Base-by-base conservation (phyloP, 306 rosid species). In the Macrotyloma uniflorum region DNA sequence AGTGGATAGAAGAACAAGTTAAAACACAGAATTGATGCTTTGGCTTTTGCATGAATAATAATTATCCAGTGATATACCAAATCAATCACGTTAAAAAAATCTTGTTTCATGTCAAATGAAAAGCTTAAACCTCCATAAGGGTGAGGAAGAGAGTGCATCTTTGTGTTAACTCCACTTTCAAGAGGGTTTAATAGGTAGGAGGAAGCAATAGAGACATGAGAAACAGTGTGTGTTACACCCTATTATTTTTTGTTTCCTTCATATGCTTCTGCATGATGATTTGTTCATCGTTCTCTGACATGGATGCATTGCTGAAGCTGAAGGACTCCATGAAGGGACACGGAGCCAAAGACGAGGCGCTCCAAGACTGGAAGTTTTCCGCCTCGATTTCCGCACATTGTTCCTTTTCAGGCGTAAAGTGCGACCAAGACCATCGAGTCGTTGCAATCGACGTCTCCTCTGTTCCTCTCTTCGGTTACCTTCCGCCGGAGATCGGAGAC, bases 401-500 rank as follows among this genome's bases (percentile, higher is more conserved):
- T 47, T 62, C 70, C 0, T 91, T 94, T 67, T 78, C 94, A 1
- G 96, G 96, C 0, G 86, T 91, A 8, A 63, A 53, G 0, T 94
- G 98, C 40, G 86, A 90, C 49, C 26, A 15, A 0, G 74, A 80
- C 6, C 76, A 45, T 1, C 83, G 93, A 5, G 98, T 89, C 0
- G 38, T 78, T 11, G 67, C 87, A 14, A 85, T 94, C 5, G 81
- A 84, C 57, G 67, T 94, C 1, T 79, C 96, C 0, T 23, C 45
- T 2, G 7, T 76, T 40, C 89, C 90, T 8, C 87, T 94, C 4
- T 78, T 67, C 36, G 95, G 96, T 0, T 8, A 19, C 1, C 1
- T 94, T 50, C 81, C 92, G 4, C 70, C 87, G 32, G 98, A 87
- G 82, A 90, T 94, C 26, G 98, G 98, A 18, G 51, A 67, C 3